These are phyloP conservation scores for Uronychia setigera DNA, from an alignment of 73 alveolate genomes.

Conservation along the genomic window DNA sequence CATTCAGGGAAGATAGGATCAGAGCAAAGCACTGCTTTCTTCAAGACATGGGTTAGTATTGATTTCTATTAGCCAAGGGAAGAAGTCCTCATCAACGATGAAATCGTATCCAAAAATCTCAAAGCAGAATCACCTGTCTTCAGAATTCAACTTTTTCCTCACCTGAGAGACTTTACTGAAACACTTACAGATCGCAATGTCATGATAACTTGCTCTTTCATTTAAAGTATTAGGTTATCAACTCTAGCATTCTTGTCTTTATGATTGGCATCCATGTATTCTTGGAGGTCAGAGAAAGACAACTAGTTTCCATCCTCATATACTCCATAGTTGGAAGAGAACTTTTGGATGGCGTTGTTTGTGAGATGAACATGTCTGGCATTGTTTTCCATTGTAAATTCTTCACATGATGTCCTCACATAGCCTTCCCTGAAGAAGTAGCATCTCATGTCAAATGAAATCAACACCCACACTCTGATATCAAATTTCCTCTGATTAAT, in stretches of 20 bases:
- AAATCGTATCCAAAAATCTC: background rate
- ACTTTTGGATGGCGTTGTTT: slow-evolving; percentile 76
- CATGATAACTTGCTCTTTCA: background rate
- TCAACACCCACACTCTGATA: slow-evolving; percentile 79
- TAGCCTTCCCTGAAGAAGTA: slow-evolving; percentile 79
- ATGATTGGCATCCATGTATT: slow-evolving; percentile 40
- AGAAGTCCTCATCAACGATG: background rate
- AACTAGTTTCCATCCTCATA: slow-evolving; percentile 81
- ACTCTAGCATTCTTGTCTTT: background rate
- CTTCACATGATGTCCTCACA: slow-evolving; percentile 71
- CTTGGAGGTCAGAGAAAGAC: slow-evolving; percentile 65
- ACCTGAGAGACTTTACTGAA: background rate
- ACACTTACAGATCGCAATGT: background rate
- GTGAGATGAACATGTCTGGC: slow-evolving; percentile 75
- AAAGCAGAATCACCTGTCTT: background rate
- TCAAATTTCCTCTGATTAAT: slow-evolving; percentile 74
- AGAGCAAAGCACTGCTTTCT: background rate
- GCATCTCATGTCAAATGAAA: slow-evolving; percentile 48
- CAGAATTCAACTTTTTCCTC: background rate
- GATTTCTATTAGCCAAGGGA: background rate
- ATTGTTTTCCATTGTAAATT: slow-evolving; percentile 47
- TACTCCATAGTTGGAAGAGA: slow-evolving; percentile 64
- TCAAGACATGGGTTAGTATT: background rate
- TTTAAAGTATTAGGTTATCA: background rate
- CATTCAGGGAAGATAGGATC: background rate